Percentiles rank a stretch among this genome's conserved stretches.
Evolutionary conservation across 768 basidiomycete genomes (phyloP).

Genomic region (Lepiota venenata): DNA sequence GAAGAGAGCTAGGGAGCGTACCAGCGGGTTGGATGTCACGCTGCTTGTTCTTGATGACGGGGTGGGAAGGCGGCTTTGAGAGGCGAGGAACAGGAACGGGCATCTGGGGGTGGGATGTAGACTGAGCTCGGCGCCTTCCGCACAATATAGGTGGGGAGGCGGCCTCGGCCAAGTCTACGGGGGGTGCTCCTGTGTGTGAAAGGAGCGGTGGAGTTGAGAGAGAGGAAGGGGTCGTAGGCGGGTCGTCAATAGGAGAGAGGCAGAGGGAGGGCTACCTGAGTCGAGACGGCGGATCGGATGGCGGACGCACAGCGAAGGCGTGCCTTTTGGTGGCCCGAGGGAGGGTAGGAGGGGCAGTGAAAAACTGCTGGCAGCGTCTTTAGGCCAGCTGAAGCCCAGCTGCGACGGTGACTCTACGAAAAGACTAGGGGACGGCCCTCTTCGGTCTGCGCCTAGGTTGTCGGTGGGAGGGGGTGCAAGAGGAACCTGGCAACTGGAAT

Average conservation of each 20-base stretch:
- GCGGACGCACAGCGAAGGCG: conserved; percentile 94
- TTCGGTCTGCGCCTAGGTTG: conserved; percentile 40
- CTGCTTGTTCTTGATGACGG: conserved; percentile 58
- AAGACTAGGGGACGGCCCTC: conserved; percentile 33
- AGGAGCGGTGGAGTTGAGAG: conserved; percentile 34
- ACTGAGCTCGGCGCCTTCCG: conserved; percentile 39
- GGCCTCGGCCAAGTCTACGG: conserved; percentile 37
- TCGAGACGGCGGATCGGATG: conserved; percentile 34
- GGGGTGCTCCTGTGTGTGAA: conserved; percentile 32
- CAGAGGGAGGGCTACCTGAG: conserved; percentile 32
- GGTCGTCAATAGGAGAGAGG: conserved; percentile 55
- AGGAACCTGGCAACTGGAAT: conserved; percentile 44
- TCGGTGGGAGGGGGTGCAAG: conserved; percentile 27
- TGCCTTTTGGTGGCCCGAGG: conserved; percentile 59
- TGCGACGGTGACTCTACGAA: conserved; percentile 21
- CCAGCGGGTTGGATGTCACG: conserved; percentile 37
- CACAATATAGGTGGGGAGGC: conserved; percentile 40
- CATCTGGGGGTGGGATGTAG: conserved; percentile 59
- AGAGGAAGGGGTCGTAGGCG: conserved; percentile 57
- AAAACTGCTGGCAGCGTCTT: conserved; percentile 14
- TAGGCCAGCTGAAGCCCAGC: conserved; percentile 24
- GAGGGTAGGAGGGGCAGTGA: conserved; percentile 26
- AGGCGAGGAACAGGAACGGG: conserved; percentile 79
- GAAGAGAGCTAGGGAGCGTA: conserved; percentile 55
- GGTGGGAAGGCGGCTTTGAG: conserved; percentile 56